Evolutionary conservation across 129 eudicot species (phyloP).

Genomic region (Chrysanthemum lavandulifolium): DNA sequence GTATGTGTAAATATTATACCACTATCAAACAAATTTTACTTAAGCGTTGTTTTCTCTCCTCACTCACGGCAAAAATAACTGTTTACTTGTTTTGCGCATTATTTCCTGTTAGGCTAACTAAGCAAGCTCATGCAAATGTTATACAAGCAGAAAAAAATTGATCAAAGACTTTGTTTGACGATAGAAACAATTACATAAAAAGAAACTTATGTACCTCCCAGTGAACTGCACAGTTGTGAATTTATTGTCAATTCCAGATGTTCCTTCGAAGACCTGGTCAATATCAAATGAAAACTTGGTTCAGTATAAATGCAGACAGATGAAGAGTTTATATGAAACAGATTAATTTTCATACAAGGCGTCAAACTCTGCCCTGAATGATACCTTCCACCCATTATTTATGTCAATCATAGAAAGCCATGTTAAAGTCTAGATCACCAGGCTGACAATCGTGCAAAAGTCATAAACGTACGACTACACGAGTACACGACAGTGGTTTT

Average conservation of each 20-base stretch:
- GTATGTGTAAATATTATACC: constrained; percentile 1
- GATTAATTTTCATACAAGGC: too few species aligned
- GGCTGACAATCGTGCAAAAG: too few species aligned
- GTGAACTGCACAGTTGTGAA: constrained; percentile 95
- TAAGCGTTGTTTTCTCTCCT: constrained; percentile 8
- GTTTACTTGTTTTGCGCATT: not conserved
- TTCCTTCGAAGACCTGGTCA: constrained; percentile 92
- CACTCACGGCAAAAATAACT: constrained; percentile 7
- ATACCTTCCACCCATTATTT: not conserved
- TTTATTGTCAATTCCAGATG: constrained; percentile 97
- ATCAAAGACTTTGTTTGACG: not conserved
- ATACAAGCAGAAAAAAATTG: constrained; percentile 1
- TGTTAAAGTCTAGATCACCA: too few species aligned
- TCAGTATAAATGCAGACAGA: not conserved
- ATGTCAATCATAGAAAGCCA: not conserved
- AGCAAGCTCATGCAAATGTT: constrained; percentile 13
- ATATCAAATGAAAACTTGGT: not conserved
- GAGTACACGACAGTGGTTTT: too few species aligned
- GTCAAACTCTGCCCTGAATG: too few species aligned
- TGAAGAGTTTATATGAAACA: not conserved
- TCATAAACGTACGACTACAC: too few species aligned
- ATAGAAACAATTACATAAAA: constrained; percentile 6
- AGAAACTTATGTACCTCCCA: constrained; percentile 66
- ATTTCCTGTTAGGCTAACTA: constrained; percentile 8
- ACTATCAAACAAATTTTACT: not conserved